Percentiles rank a stretch among this genome's conserved stretches.
Evolutionary conservation across 768 basidiomycete species (phyloP).

Genomic region (Russula griseocarnosa): DNA sequence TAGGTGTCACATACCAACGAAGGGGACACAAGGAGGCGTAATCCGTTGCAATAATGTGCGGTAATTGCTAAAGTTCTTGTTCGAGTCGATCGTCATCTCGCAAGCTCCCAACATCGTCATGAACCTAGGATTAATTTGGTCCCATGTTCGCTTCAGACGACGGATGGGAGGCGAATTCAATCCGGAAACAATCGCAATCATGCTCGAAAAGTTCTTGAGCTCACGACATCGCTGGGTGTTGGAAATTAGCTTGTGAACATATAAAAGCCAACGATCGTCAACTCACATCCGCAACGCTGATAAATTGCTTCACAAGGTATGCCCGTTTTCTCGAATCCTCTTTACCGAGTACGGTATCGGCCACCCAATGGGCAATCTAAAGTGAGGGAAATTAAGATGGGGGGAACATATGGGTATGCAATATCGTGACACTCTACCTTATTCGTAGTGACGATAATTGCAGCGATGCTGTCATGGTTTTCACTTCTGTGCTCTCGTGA

Average conservation of each 20-base stretch:
- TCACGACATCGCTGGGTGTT: conserved; percentile 69
- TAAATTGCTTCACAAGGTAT: conserved; percentile 80
- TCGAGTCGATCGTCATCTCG: conserved; percentile 87
- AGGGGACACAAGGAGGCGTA: conserved; percentile 92
- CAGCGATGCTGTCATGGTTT: conserved; percentile 76
- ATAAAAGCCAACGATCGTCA: neutral
- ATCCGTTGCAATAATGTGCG: conserved; percentile 76
- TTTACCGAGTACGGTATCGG: conserved; percentile 71
- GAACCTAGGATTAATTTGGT: conserved; percentile 72
- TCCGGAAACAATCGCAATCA: conserved; percentile 94
- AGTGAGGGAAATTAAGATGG: neutral
- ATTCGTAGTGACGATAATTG: conserved; percentile 85
- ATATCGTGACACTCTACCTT: conserved; percentile 43
- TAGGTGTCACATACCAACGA: conserved; percentile 64
- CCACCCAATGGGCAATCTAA: conserved; percentile 92
- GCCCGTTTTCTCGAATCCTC: conserved; percentile 85
- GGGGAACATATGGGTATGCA: neutral
- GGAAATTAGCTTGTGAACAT: conserved; percentile 14
- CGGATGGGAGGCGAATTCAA: conserved; percentile 91
- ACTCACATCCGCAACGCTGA: conserved; percentile 85
- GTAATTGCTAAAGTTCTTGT: conserved; percentile 93
- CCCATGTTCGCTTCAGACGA: conserved; percentile 91
- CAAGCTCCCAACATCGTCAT: conserved; percentile 71
- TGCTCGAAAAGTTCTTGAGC: conserved; percentile 93
- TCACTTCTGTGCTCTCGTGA: conserved; percentile 73